A percentile compares a stretch with the other conserved stretches of the same genome.
These are phyloP conservation scores for Cyclospora cayetanensis DNA, from an alignment of 169 alveolate species.

Conservation along the genomic window DNA sequence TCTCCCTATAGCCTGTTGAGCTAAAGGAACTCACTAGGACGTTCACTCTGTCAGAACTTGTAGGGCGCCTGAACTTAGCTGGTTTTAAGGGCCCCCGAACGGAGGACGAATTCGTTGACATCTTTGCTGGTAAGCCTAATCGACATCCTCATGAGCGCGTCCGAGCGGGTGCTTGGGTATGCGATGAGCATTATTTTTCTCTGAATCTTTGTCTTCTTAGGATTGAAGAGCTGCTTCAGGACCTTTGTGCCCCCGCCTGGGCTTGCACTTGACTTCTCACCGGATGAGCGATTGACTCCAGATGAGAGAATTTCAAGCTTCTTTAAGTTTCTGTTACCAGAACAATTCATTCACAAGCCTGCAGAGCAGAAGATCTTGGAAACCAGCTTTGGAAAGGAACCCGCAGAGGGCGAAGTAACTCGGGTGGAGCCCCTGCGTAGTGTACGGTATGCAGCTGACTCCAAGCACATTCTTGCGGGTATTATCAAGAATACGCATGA, in stretches of 20 bases:
- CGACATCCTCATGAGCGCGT: neutral
- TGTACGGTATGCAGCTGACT: neutral
- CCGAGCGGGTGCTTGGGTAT: neutral
- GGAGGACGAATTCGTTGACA: neutral
- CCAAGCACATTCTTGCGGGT: slow-evolving; percentile 31
- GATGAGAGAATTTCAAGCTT: neutral
- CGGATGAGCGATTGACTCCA: neutral
- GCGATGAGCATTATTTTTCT: neutral
- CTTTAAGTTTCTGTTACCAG: neutral
- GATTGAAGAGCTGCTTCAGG: slow-evolving; percentile 8
- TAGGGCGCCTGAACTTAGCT: slow-evolving; percentile 13
- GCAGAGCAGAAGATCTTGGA: neutral
- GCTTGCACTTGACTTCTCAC: slow-evolving; percentile 14
- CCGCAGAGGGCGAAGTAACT: neutral
- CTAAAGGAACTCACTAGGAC: neutral
- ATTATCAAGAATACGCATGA: neutral
- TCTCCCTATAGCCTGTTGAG: too few species aligned
- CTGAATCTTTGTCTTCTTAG: neutral
- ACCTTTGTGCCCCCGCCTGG: slow-evolving; percentile 57
- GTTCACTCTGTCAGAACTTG: neutral
- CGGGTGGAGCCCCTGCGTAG: neutral
- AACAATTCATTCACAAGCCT: neutral
- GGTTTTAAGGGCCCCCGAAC: slow-evolving; percentile 53
- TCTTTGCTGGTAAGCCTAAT: neutral
- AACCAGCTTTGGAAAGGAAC: neutral